Conservation (phyloP, 2,329 filamentous ascomycete species). For the Capronia americana region DNA sequence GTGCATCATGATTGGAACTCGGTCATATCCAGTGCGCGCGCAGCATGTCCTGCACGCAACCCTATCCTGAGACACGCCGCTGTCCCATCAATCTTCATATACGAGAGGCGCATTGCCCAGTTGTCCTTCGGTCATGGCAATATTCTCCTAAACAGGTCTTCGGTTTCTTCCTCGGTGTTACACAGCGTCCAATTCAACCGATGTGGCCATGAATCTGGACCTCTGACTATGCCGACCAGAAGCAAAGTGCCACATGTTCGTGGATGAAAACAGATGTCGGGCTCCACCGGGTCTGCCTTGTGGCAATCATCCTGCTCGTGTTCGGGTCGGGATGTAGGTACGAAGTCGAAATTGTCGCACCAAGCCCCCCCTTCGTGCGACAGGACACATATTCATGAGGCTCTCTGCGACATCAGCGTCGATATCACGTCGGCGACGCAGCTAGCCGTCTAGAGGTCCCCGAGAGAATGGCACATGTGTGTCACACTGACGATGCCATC, state of each 20-base stretch:
- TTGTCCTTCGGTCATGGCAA: slow-evolving; percentile 5
- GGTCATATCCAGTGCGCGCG: slow-evolving; percentile 11
- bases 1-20: slow-evolving; percentile 15
- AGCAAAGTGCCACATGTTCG: slow-evolving; percentile 14
- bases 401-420: slow-evolving; percentile 4
- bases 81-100: slow-evolving; percentile 16
- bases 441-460: slow-evolving; percentile 17
- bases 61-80: slow-evolving; percentile 25
- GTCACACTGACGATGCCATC: not conserved
- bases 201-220: slow-evolving; percentile 3
- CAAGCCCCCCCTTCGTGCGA: slow-evolving; percentile 6
- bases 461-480: slow-evolving; percentile 7
- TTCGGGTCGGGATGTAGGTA: slow-evolving; percentile 12
- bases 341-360: slow-evolving; percentile 5
- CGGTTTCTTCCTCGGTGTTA: slow-evolving; percentile 11
- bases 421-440: slow-evolving; percentile 15
- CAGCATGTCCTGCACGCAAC: slow-evolving; percentile 14
- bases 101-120: slow-evolving; percentile 1
- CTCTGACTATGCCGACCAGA: slow-evolving; percentile 2
- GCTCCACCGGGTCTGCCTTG: slow-evolving; percentile 17
- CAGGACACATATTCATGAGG: slow-evolving; percentile 9
- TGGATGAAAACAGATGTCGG: not conserved
- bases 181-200: slow-evolving; percentile 6
- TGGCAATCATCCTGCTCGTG: slow-evolving; percentile 17
- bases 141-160: not conserved